These are phyloP conservation scores for Trifolium fragiferum DNA, from an alignment of 306 rosid genomes.

Conservation along the genomic window DNA sequence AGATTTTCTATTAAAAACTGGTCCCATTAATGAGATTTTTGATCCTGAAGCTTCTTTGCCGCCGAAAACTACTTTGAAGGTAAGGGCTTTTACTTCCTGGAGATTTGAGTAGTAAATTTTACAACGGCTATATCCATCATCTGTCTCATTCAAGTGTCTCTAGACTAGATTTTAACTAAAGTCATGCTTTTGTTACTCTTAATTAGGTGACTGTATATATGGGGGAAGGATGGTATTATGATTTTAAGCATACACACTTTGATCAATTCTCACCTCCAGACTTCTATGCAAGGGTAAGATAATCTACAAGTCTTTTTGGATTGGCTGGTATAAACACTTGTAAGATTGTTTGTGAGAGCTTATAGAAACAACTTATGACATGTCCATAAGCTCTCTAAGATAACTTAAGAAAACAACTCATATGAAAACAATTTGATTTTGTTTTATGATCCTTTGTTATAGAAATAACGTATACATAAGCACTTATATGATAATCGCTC, in stretches of 20 bases:
- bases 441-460: background rate
- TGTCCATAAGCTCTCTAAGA: background rate
- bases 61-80: constrained; percentile 74
- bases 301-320: background rate
- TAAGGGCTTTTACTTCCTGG: constrained; percentile 42
- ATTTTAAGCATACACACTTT: constrained; percentile 80
- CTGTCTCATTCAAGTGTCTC: background rate
- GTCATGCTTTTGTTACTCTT: constrained; percentile 40
- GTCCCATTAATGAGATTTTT: constrained; percentile 63
- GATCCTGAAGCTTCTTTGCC: constrained; percentile 65
- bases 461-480: background rate
- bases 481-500: background rate
- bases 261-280: constrained; percentile 97
- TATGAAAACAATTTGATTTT: background rate
- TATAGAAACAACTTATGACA: background rate
- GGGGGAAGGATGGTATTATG: constrained; percentile 97
- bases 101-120: background rate
- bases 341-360: background rate
- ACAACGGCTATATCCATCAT: constrained; percentile 9
- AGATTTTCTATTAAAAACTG: constrained; percentile 64
- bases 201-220: constrained; percentile 78
- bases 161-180: constrained; percentile 34
- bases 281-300: constrained; percentile 85
- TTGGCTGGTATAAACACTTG: background rate
- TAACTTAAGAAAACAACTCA: no score